Evolutionary conservation across 2,329 filamentous ascomycete genomes (phyloP), one percentile per base, ranked within the genome.

Genomic region (Paraphoma sp.): DNA sequence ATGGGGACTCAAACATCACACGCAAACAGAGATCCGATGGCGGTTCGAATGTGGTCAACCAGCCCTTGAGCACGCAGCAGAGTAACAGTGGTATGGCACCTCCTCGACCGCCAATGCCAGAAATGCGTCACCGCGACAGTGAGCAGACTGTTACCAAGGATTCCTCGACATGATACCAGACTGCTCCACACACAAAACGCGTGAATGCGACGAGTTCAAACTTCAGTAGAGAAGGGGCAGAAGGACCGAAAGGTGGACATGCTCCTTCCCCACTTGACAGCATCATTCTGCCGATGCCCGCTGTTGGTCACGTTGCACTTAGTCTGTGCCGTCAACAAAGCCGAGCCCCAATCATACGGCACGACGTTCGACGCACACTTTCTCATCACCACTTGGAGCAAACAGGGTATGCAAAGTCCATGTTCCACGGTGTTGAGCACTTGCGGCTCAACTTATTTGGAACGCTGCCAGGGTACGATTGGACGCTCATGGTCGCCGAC

Each of bases 141-240:
- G 67, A 76, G 54, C 62, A 60, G 57, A 75, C 71, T 1, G 55
- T 73, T 11, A 66, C 62, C 10, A 51, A 62, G 42, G 47, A 45
- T n/a, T 43, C 43, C 10, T 14, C 51, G 38, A 56, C 45, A 45
- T 60, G 59, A 65, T 31, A n/a, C 3, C 18, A 23, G 16, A 16
- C 8, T 9, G 11, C 9, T 11, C 18, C 12, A 28, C 11, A 29
- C 17, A 9, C 10, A 10, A 45, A 29, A 45, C 10, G 43, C 11
- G 9, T 11, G 7, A 23, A 3, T 6, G 42, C 23, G 18, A 28
- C 29, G 11, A 42, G 23, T 7, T 29, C 30, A 36, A 17, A 3
- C 36, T 29, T 42, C 8, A 31, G 7, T 23, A 23, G 29, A 28
- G 7, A 14, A 51, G 43, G 41, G 33, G 45, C 48, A 55, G 41